A percentile compares a stretch with the other conserved stretches of the same genome.
Conservation (phyloP, 176 grass and related monocot species). For the Avena sativa region DNA sequence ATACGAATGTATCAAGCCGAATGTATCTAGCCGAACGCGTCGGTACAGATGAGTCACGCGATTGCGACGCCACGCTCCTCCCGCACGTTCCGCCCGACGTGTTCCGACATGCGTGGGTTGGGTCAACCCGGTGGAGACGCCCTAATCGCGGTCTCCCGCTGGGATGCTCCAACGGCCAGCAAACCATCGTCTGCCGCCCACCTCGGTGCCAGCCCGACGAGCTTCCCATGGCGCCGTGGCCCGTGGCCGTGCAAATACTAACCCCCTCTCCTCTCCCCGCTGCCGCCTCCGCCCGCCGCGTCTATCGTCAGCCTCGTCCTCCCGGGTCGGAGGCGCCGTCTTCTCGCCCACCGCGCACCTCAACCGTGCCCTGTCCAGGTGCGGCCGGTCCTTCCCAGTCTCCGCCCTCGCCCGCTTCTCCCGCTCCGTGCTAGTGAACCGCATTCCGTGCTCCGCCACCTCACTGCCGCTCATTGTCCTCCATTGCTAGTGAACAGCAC, state of each 20-base stretch:
- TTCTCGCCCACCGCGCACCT: neutral
- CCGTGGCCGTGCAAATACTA: neutral
- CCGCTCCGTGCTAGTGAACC: neutral
- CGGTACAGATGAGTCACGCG: no score
- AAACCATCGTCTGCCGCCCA: neutral
- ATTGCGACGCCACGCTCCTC: no score
- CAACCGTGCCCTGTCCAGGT: conserved; percentile 9
- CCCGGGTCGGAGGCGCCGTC: neutral
- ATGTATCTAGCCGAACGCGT: no score
- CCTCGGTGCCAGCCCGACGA: neutral
- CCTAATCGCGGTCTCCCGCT: no score
- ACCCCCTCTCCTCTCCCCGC: neutral
- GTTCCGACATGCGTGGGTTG: no score
- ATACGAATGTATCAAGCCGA: no score
- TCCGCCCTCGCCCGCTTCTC: neutral
- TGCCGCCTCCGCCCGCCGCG: no score
- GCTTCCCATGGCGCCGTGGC: conserved; percentile 1
- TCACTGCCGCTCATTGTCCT: no score
- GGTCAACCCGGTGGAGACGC: no score
- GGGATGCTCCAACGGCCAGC: neutral
- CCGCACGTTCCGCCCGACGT: no score
- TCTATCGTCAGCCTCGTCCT: neutral
- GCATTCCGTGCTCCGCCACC: no score
- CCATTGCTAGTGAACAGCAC: neutral
- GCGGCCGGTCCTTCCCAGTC: neutral